Conservation (phyloP, 768 basidiomycete species). For the Tubosaeta sp. region DNA sequence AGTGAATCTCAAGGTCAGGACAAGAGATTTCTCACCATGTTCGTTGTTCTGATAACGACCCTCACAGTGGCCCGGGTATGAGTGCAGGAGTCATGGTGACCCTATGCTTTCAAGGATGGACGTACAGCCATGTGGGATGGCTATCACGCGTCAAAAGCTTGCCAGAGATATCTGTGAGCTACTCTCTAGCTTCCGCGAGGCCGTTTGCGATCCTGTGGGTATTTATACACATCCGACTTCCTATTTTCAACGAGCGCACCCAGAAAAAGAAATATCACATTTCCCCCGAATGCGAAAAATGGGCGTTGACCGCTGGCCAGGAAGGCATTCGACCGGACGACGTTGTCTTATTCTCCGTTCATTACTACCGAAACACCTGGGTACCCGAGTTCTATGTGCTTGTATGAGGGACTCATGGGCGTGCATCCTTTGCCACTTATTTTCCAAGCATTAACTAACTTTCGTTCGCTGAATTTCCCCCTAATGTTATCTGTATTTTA, state of each 20-base stretch:
- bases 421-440: not conserved
- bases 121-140: not conserved
- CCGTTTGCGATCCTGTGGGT: slow-evolving; percentile 6
- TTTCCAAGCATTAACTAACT: not conserved
- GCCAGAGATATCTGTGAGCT: slow-evolving; percentile 15
- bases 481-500: slow-evolving; percentile 9
- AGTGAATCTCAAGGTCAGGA: slow-evolving; percentile 18
- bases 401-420: slow-evolving; percentile 7
- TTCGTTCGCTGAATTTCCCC: not conserved
- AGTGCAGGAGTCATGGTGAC: not conserved
- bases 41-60: not conserved
- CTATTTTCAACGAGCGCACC: not conserved
- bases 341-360: slow-evolving; percentile 19
- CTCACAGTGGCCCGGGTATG: slow-evolving; percentile 25
- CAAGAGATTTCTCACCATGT: not conserved
- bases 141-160: slow-evolving; percentile 20
- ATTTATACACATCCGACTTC: not conserved
- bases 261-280: slow-evolving; percentile 4
- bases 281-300: slow-evolving; percentile 14
- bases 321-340: slow-evolving; percentile 16
- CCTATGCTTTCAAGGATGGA: slow-evolving; percentile 16
- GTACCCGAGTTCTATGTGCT: slow-evolving; percentile 28
- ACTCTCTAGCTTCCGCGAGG: slow-evolving; percentile 6
- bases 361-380: slow-evolving; percentile 28
- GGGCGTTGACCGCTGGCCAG: slow-evolving; percentile 14